Conservation (phyloP, 1,284 basidiomycete genomes). For the Tilletia setariae region DNA sequence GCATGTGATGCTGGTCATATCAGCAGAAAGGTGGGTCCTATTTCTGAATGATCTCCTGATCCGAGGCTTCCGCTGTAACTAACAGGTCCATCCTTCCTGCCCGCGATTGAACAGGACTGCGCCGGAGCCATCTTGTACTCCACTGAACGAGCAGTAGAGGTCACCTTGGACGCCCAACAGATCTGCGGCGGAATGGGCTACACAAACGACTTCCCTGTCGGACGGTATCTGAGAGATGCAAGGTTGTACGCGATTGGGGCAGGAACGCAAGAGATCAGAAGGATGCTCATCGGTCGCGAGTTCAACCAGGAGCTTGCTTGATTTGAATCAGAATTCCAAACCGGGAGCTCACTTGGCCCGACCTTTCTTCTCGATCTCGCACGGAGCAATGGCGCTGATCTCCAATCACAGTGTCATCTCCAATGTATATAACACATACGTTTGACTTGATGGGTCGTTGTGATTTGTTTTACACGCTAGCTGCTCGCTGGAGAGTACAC, state of each 20-base stretch:
- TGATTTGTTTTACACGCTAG: neutral
- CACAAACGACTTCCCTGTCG: constrained; percentile 38
- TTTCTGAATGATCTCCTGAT: too few species aligned
- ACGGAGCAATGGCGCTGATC: too few species aligned
- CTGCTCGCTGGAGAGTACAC: neutral
- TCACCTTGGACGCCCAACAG: constrained; percentile 44
- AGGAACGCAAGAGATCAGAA: constrained; percentile 45
- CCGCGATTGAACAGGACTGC: constrained; percentile 27
- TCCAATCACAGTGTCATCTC: too few species aligned
- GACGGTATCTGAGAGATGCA: constrained; percentile 37
- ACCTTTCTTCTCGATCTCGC: too few species aligned
- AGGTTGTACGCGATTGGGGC: constrained; percentile 45
- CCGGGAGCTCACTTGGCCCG: too few species aligned
- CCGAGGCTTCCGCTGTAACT: neutral
- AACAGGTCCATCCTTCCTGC: neutral
- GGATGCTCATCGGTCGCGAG: constrained; percentile 44
- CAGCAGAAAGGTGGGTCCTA: constrained; percentile 67
- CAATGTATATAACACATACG: too few species aligned
- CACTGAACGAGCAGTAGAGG: constrained; percentile 35
- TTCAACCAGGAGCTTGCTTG: constrained; percentile 35
- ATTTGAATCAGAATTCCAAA: too few species aligned
- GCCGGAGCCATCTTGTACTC: constrained; percentile 43
- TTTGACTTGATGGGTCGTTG: too few species aligned
- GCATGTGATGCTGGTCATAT: constrained; percentile 39
- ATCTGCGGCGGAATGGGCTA: constrained; percentile 43